A percentile compares a stretch with the other conserved stretches of the same genome.
phyloP scores from a whole-genome alignment of 495 filamentous ascomycete species.

The Penicillium canariense region DNA sequence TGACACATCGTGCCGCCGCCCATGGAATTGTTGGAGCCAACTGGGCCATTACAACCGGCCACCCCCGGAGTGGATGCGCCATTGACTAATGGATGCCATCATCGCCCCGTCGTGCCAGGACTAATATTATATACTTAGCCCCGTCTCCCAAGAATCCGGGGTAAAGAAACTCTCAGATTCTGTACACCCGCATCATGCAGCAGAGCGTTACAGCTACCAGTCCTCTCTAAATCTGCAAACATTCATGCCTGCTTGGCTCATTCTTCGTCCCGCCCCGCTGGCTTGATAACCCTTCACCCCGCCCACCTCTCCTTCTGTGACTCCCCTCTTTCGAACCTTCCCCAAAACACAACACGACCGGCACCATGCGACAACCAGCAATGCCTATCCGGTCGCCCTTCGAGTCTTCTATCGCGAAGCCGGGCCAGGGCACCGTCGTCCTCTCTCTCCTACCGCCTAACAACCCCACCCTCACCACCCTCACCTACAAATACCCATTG shows the following conservation, averaged over 20 bases:
- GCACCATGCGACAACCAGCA: slow-evolving; percentile 30
- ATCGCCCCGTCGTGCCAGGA: slow-evolving; percentile 8
- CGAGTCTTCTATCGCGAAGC: slow-evolving; percentile 62
- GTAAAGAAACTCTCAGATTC: slow-evolving; percentile 15
- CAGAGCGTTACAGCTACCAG: slow-evolving; percentile 11
- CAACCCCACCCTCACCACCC: slow-evolving; percentile 65
- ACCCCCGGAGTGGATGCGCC: slow-evolving; percentile 5
- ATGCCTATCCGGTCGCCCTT: slow-evolving; percentile 59
- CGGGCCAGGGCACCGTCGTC: slow-evolving; percentile 76
- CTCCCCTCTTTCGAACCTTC: neutral
- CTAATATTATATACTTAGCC: slow-evolving; percentile 21
- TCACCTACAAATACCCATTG: slow-evolving; percentile 89
- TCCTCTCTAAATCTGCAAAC: slow-evolving; percentile 9
- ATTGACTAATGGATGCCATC: slow-evolving; percentile 27
- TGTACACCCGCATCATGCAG: slow-evolving; percentile 18
- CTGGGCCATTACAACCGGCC: slow-evolving; percentile 6
- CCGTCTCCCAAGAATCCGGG: slow-evolving; percentile 20
- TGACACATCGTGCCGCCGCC: slow-evolving; percentile 19
- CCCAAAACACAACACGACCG: slow-evolving; percentile 1
- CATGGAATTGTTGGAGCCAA: slow-evolving; percentile 2
- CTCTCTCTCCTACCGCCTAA: slow-evolving; percentile 69
- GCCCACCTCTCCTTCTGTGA: neutral
- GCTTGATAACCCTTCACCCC: slow-evolving; percentile 13
- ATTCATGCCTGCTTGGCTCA: slow-evolving; percentile 17
- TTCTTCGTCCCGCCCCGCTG: slow-evolving; percentile 1